Base-by-base conservation (phyloP, 2,329 filamentous ascomycete species). In the Hirsutella rhossiliensis region DNA sequence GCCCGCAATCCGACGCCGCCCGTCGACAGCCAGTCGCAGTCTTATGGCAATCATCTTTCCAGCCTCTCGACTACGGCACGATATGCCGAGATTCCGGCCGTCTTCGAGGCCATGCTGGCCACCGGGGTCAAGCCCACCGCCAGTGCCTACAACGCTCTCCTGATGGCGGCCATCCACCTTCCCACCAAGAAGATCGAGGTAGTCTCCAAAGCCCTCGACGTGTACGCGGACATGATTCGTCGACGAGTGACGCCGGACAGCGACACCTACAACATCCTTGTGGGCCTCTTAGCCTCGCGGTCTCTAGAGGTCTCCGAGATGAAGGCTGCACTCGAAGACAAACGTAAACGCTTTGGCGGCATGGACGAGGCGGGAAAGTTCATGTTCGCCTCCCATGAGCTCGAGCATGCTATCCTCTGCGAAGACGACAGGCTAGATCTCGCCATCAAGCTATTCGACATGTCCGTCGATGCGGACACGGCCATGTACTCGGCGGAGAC, bases 171-270 rank as follows among this genome's bases (percentile, higher is more conserved):
- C 13, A 87, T 96, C 48, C 76, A 87, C 53, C 75, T 96, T 17
- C 86, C 89, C 8, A 72, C 73, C 20, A 82, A 86, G 61, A 84
- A 82, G 62, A 83, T 84, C 43, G 84, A 94, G 65, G 80, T 92
- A 43, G 86, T 94, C 13, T 83, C 87, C 48, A 94, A 94, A 68
- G 88, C 87, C 5, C 74, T 97, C 43, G 89, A 95, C 66, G 85
- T 98, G 43, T 98, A 97, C 62, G 84, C 88, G 15, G 89, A 97
- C 60, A 97, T 98, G 92, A 79, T 95, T 53, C 80, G 83, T 51
- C 84, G 89, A 51, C 83, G 82, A 53, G 82, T 97, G 20, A 68
- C 76, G 18, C 89, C 90, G 8, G 83, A 96, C 60, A 80, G 81
- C 43, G 78, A 84, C 45, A 97, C 90, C 0, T 97, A 94, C 65